phyloP scores from a whole-genome alignment of 2,329 filamentous ascomycete species.

The Colletotrichum cuscutae region DNA sequence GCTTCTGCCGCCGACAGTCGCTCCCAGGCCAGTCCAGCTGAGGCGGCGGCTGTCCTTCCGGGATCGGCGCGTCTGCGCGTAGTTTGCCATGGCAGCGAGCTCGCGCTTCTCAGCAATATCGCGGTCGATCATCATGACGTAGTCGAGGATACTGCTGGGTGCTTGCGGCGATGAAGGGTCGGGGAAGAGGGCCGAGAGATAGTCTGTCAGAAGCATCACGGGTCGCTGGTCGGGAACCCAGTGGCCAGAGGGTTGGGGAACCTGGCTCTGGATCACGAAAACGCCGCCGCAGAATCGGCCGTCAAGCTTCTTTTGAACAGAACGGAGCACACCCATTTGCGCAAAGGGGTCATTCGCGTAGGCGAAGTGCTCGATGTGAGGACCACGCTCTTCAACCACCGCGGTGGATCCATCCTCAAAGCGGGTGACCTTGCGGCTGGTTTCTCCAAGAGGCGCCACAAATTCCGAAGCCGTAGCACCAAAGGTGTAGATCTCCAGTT shows the following conservation, averaged over 20 bases:
- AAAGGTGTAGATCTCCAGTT: constrained; percentile 57
- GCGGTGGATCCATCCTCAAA: constrained; percentile 31
- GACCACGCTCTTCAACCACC: constrained; percentile 32
- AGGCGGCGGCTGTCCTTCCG: constrained; percentile 44
- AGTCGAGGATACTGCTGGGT: constrained; percentile 42
- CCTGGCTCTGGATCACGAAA: constrained; percentile 45
- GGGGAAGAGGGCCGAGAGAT: constrained; percentile 49
- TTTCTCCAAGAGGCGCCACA: constrained; percentile 45
- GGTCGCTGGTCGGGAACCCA: constrained; percentile 20
- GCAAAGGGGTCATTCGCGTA: constrained; percentile 50
- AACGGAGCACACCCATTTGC: constrained; percentile 48
- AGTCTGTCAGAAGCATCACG: constrained; percentile 45
- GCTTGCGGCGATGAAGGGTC: constrained; percentile 38
- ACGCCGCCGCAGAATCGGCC: constrained; percentile 52
- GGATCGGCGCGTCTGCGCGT: constrained; percentile 39
- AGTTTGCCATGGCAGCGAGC: constrained; percentile 50
- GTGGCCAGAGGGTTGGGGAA: constrained; percentile 20
- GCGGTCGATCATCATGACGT: constrained; percentile 49
- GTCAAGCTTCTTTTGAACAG: constrained; percentile 47
- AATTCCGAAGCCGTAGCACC: constrained; percentile 52
- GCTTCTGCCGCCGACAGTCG: constrained; percentile 42
- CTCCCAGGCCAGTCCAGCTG: constrained; percentile 54
- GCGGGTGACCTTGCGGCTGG: constrained; percentile 31
- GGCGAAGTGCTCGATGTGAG: constrained; percentile 51
- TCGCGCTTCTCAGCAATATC: constrained; percentile 54